Conservation (phyloP, 2,329 filamentous ascomycete genomes). For the Sporothrix dimorphospora region DNA sequence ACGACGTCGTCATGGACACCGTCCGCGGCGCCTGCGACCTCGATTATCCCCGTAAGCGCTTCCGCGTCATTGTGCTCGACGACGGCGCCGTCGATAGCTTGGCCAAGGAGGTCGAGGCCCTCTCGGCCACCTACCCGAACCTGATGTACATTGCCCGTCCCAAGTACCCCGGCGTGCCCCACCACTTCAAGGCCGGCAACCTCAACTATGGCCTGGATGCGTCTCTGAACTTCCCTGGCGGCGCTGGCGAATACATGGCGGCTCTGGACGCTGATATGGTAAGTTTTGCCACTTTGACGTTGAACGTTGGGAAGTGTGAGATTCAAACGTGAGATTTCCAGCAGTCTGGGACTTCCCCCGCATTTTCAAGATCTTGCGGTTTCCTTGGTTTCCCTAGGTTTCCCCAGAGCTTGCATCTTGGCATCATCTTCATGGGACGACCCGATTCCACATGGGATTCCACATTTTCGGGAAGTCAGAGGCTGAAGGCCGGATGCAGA, state of each 20-base stretch:
- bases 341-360: background rate
- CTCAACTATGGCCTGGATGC: slow-evolving; percentile 63
- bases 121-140: slow-evolving; percentile 50
- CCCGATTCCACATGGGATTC: background rate
- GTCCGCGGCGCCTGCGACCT: slow-evolving; percentile 56
- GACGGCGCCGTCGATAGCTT: slow-evolving; percentile 55
- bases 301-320: background rate
- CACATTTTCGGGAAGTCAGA: background rate
- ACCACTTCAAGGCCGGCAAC: slow-evolving; percentile 68
- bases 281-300: background rate
- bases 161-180: slow-evolving; percentile 52
- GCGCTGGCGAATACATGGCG: slow-evolving; percentile 59
- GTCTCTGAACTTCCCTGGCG: slow-evolving; percentile 54
- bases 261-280: slow-evolving; percentile 58
- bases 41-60: slow-evolving; percentile 58
- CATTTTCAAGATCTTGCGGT: background rate
- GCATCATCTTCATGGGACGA: slow-evolving; percentile 1
- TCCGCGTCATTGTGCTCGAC: slow-evolving; percentile 59
- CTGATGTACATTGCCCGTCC: slow-evolving; percentile 57
- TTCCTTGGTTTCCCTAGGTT: background rate
- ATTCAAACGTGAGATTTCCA: background rate
- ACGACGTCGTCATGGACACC: slow-evolving; percentile 60
- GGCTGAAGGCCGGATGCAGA: background rate
- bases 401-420: background rate
- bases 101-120: slow-evolving; percentile 38